These are phyloP conservation scores for Dalechampia spathulata DNA, from an alignment of 441 rosid genomes.

Conservation along the genomic window DNA sequence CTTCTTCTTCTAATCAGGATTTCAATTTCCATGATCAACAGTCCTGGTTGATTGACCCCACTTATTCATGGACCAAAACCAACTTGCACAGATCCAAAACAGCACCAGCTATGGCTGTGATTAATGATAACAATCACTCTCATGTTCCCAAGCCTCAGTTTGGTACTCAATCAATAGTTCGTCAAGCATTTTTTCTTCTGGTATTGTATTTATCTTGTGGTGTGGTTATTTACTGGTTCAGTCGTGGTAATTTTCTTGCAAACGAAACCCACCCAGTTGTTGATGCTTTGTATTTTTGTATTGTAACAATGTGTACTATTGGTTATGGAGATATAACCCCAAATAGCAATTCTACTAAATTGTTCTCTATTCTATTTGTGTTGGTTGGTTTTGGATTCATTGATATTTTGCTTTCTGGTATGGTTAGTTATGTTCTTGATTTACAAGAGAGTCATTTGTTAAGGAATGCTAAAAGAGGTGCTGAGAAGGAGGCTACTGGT, in stretches of 20 bases:
- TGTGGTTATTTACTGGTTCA: slow-evolving; percentile 59
- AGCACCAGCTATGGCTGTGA: slow-evolving; percentile 70
- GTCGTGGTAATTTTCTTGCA: slow-evolving; percentile 45
- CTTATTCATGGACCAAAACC: slow-evolving; percentile 27
- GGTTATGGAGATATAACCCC: slow-evolving; percentile 95
- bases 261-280: slow-evolving; percentile 74
- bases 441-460: slow-evolving; percentile 78
- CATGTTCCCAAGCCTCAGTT: slow-evolving; percentile 37
- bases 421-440: slow-evolving; percentile 85
- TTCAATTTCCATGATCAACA: slow-evolving; percentile 15
- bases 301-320: slow-evolving; percentile 94
- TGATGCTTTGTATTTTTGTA: slow-evolving; percentile 86
- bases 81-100: slow-evolving; percentile 66
- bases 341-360: slow-evolving; percentile 49
- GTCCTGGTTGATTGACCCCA: slow-evolving; percentile 35
- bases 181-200: slow-evolving; percentile 50
- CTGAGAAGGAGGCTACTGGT: slow-evolving; percentile 26
- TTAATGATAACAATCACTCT: slow-evolving; percentile 33
- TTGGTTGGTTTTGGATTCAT: no score
- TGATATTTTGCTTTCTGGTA: slow-evolving; percentile 68
- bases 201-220: slow-evolving; percentile 60
- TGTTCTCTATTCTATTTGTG: slow-evolving; percentile 80
- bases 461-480: slow-evolving; percentile 42
- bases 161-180: slow-evolving; percentile 45
- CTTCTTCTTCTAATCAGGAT: slow-evolving; percentile 15